phyloP scores from a whole-genome alignment of 2,329 filamentous ascomycete genomes.

The Bipolaris oryzae region DNA sequence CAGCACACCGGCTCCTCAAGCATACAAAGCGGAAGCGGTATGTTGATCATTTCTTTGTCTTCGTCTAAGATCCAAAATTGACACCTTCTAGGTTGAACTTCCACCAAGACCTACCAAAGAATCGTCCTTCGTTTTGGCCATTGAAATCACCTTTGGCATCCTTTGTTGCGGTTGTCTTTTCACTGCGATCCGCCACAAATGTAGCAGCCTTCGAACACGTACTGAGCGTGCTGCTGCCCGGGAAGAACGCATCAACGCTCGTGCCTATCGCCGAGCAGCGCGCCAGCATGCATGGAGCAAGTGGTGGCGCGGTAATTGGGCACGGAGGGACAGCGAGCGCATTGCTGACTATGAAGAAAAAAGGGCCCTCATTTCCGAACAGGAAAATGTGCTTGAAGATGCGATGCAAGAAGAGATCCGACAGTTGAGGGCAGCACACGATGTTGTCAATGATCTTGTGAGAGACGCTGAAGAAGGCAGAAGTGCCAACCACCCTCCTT shows the following conservation, averaged over 20 bases:
- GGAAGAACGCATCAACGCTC: constrained; percentile 60
- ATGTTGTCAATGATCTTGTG: constrained; percentile 59
- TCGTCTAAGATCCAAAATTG: background rate
- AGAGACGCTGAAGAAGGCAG: constrained; percentile 48
- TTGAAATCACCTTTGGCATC: constrained; percentile 53
- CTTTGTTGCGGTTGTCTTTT: constrained; percentile 54
- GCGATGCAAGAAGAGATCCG: constrained; percentile 55
- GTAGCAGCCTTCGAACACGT: constrained; percentile 56
- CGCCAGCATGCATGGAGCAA: constrained; percentile 57
- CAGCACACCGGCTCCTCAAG: constrained; percentile 18
- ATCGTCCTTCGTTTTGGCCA: constrained; percentile 46
- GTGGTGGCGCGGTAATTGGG: constrained; percentile 54
- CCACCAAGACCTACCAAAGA: constrained; percentile 31
- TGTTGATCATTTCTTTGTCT: background rate
- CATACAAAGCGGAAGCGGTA: constrained; percentile 21
- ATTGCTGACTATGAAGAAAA: constrained; percentile 59
- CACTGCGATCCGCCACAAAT: constrained; percentile 55
- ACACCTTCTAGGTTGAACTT: constrained; percentile 19
- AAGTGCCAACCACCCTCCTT: constrained; percentile 8
- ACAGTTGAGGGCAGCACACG: constrained; percentile 58
- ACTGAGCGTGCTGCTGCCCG: constrained; percentile 60
- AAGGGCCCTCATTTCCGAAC: constrained; percentile 54
- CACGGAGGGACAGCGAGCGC: constrained; percentile 37
- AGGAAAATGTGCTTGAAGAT: constrained; percentile 55
- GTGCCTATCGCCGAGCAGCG: constrained; percentile 60